Evolutionary conservation across 331 rosid genomes (phyloP), one percentile per base, ranked within the genome.

Genomic region (Acacia concinna): DNA sequence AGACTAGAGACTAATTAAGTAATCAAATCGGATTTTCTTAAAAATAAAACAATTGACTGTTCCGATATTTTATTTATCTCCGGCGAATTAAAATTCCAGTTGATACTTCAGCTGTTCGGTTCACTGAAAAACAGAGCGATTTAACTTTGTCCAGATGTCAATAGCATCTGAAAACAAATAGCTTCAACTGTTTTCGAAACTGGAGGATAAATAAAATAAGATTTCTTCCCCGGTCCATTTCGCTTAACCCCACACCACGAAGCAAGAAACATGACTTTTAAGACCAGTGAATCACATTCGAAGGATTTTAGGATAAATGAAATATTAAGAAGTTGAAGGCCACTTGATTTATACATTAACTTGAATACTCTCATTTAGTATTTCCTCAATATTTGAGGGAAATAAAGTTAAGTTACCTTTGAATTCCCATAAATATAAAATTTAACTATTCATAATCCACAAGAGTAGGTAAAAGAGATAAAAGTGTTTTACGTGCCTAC

Each of bases 231-330:
- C 68, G 10, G 41, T 11, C 41, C 41, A 8, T 15, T 15, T 62
- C 11, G 23, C 68, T 62, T 18, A 63, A 52, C 59, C 20, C 15
- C 15, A 35, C 64, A 34, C 8, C 69, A 8, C 15, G 27, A 18
- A 64, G 43, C 35, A 1, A 64, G 44, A 64, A 64, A 32, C 43
- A 63, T 18, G 69, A 63, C 71, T 65, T 35, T 34, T 65, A 68
- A 73, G 59, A n/a, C 56, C 57, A 35, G 46, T 14, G 56, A 59
- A 67, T 73, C 60, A 75, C 34, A 56, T 6, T 52, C 37, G 68
- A 28, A 62, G 38, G 66, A 59, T 56, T 8, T 13, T 63, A 37
- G 56, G 66, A 67, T n/a, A 21, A 23, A 4, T 32, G 44, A 28
- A 74, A 4, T 18, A 49, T 49, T 6, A 8, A 49, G 57, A 49